Percentiles rank a stretch among this genome's conserved stretches.
Conservation (phyloP, 768 basidiomycete genomes). For the Vararia minispora region DNA sequence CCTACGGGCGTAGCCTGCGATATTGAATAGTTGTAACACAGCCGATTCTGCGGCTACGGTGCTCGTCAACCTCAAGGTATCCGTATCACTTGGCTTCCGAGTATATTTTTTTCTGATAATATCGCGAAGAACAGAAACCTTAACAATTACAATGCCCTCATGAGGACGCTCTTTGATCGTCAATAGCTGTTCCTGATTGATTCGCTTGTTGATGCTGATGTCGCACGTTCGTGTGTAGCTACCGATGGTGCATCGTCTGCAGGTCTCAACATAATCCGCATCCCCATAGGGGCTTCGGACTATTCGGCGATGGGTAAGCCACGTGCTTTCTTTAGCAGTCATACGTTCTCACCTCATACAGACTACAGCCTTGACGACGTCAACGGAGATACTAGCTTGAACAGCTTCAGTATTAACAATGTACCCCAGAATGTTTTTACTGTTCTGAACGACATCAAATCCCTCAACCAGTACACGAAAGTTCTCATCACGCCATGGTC, state of each 20-base stretch:
- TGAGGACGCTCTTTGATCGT: constrained; percentile 48
- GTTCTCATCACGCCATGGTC: constrained; percentile 66
- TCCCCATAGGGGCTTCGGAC: constrained; percentile 65
- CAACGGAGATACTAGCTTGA: constrained; percentile 49
- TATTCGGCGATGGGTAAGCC: constrained; percentile 47
- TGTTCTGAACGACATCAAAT: constrained; percentile 50
- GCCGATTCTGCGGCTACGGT: no score
- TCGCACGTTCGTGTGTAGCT: constrained; percentile 20
- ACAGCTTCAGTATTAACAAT: constrained; percentile 41
- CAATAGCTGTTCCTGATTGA: background rate
- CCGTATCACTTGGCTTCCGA: background rate
- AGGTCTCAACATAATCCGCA: constrained; percentile 57
- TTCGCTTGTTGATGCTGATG: background rate
- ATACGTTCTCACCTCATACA: constrained; percentile 14
- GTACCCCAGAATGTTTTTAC: constrained; percentile 55
- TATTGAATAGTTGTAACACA: no score
- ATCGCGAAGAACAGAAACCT: constrained; percentile 36
- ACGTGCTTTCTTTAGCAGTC: background rate
- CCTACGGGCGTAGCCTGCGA: no score
- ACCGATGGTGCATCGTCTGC: constrained; percentile 51
- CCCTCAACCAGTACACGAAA: constrained; percentile 40
- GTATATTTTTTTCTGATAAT: constrained; percentile 2
- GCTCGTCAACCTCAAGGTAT: background rate
- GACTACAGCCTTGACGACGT: constrained; percentile 60
- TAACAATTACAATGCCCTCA: constrained; percentile 44